These are phyloP conservation scores for Panus rudis DNA, from an alignment of 768 basidiomycete genomes.

Conservation along the genomic window DNA sequence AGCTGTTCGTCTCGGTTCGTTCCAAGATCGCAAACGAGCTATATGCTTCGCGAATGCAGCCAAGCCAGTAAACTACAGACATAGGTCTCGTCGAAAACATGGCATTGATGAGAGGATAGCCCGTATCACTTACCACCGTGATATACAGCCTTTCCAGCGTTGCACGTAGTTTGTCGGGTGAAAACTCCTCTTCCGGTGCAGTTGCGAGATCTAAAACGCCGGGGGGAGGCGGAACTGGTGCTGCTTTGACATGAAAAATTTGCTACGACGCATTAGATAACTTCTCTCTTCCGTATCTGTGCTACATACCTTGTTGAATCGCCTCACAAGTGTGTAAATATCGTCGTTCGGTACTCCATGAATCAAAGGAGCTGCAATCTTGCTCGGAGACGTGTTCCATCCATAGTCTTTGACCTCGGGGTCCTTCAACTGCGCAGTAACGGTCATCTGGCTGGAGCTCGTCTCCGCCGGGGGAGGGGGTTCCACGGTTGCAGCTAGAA, in stretches of 20 bases:
- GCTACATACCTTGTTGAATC: conserved; percentile 34
- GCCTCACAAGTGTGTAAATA: conserved; percentile 30
- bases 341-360: conserved; percentile 33
- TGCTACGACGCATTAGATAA: conserved; percentile 18
- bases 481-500: conserved; percentile 6
- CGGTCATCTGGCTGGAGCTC: conserved; percentile 5
- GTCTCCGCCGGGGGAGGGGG: conserved; percentile 11
- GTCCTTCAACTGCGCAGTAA: conserved; percentile 16
- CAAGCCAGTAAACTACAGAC: conserved; percentile 23
- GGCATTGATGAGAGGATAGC: neutral
- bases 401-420: conserved; percentile 22
- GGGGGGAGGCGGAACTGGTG: conserved; percentile 20
- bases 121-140: conserved; percentile 23
- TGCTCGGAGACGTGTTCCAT: conserved; percentile 15
- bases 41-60: conserved; percentile 30
- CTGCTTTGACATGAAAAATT: conserved; percentile 31
- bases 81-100: neutral
- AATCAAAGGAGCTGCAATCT: conserved; percentile 24
- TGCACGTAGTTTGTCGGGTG: conserved; percentile 35
- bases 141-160: conserved; percentile 35
- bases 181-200: conserved; percentile 33
- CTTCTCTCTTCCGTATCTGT: neutral
- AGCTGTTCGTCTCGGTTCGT: conserved; percentile 28
- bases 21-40: conserved; percentile 33
- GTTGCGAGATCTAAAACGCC: conserved; percentile 33